Base-by-base conservation (phyloP, 83 land plant genomes). In the Picea abies region DNA sequence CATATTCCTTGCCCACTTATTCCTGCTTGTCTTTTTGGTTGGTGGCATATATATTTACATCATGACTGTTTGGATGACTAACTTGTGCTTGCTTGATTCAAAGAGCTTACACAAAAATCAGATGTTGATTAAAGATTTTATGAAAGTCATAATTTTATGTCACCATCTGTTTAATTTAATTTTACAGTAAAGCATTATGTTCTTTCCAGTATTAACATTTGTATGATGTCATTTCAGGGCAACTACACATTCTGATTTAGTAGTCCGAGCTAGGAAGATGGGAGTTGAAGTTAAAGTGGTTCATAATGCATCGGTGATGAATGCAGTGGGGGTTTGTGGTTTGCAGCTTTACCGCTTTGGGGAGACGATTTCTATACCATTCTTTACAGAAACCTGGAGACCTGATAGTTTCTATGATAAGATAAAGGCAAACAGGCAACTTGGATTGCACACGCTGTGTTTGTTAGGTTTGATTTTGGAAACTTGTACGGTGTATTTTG, bases 291-390 rank as follows among this genome's bases (percentile, higher is more conserved):
- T 96, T 10, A 88, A 94, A 82, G 97, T 96, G 64, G 86, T 98
- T 15, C 96, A 98, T 83, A 98, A 98, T 92, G 97, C 99, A 44
- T 98, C 99, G 4, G 91, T 98, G 44, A 94, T 98, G 97, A 98
- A 98, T 88, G 99, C 99, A 25, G 82, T 98, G 61, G 99, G 99
- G 63, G 86, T 93, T 76, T 98, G 99, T 87, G 99, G 99, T 8
- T 86, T 98, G 85, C 99, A 98, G 84, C 91, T 98, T 35, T 98
- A 98, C 78, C 98, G 97, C 14, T 98, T 93, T 89, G 99, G 99
- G 71, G 99, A 98, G 90, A 90, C 99, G 11, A 87, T 96, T 73
- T 98, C 99, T 9, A 94, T 96, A 70, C 99, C 99, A 17, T 98
- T 96, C 84, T 98, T 98, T 84, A 98, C 99, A 68, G 99, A 98